phyloP scores from a whole-genome alignment of 148 eudicot genomes.

The Vaccinium macrocarpon region DNA sequence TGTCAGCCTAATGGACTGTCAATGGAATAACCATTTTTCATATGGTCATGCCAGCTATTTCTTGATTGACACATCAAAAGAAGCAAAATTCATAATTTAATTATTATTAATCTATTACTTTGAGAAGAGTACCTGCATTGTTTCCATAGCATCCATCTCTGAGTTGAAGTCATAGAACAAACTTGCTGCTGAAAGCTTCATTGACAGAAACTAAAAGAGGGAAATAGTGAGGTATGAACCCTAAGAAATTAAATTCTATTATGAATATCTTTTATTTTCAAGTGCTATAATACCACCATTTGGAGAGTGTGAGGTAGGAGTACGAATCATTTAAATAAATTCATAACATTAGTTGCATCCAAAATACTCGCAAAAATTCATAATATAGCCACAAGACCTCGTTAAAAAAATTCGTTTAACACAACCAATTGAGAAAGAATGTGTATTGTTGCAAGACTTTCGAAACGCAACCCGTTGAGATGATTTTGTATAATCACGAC shows the following conservation, averaged over 20 bases:
- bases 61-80: background rate
- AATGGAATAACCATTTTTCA: background rate
- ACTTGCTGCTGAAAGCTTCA: slow-evolving; percentile 96
- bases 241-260: background rate
- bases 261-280: too few relatives aligned
- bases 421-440: too few relatives aligned
- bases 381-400: background rate
- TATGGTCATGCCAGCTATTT: background rate
- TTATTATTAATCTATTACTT: background rate
- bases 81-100: background rate
- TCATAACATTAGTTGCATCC: too few relatives aligned
- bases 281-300: background rate
- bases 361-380: background rate
- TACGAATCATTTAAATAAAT: too few relatives aligned
- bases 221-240: background rate
- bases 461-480: background rate
- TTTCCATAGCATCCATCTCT: slow-evolving; percentile 62
- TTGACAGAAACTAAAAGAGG: slow-evolving; percentile 63
- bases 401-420: background rate
- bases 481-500: background rate
- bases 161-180: slow-evolving; percentile 81
- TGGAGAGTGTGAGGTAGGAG: background rate
- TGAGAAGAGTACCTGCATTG: slow-evolving; percentile 42
- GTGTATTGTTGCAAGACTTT: too few relatives aligned
- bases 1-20: too few relatives aligned